Evolutionary conservation across 768 basidiomycete species (phyloP).

Genomic region (Polyporus arcularius): DNA sequence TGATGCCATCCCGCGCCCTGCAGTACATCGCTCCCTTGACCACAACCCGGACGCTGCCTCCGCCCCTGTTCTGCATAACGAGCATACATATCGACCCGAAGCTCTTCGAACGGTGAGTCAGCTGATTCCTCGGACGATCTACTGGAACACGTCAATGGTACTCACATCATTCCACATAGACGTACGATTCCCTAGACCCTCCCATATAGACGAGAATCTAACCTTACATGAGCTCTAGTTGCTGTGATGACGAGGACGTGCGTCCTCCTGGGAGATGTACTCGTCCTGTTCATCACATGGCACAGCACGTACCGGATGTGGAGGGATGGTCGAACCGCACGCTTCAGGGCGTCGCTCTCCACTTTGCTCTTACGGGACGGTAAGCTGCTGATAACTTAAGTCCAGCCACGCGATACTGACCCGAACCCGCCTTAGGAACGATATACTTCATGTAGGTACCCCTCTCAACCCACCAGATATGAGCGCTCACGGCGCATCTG

Average conservation of each 20-base stretch:
- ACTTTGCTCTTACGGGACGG: neutral
- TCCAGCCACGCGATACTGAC: neutral
- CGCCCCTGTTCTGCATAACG: no score
- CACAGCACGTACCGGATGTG: neutral
- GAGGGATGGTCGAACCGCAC: neutral
- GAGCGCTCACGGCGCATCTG: no score
- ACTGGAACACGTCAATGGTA: neutral
- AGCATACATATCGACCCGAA: no score
- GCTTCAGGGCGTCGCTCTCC: neutral
- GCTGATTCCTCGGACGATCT: no score
- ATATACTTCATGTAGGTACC: conserved; percentile 2
- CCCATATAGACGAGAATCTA: neutral
- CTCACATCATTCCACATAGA: neutral
- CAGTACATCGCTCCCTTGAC: neutral
- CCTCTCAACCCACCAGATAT: neutral
- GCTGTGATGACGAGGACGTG: neutral
- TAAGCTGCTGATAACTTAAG: neutral
- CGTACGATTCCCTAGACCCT: neutral
- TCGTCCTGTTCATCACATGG: conserved; percentile 5
- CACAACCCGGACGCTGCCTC: no score
- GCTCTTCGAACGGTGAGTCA: no score
- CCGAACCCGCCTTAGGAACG: neutral
- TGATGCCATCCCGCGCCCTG: neutral
- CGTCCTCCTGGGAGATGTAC: neutral
- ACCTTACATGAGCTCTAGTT: neutral